Evolutionary conservation across 2,329 filamentous ascomycete genomes (phyloP).

Genomic region (Seiridium cupressi): DNA sequence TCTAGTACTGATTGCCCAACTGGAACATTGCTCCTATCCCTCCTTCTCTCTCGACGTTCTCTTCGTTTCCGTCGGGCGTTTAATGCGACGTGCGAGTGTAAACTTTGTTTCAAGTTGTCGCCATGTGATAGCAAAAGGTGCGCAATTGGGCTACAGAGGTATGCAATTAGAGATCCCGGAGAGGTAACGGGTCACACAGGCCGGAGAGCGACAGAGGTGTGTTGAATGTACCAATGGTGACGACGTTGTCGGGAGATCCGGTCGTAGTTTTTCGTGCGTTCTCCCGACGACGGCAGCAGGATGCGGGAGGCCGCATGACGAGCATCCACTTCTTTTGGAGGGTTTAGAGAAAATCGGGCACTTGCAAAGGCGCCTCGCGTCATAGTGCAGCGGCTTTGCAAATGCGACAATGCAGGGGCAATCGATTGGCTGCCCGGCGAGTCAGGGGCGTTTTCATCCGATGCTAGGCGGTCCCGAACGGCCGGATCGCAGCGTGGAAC

Average conservation of each 20-base stretch:
- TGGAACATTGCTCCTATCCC: conserved; percentile 3
- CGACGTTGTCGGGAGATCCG: background rate
- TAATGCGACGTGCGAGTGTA: too few relatives aligned
- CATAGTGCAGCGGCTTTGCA: background rate
- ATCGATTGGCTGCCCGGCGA: background rate
- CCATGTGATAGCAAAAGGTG: too few relatives aligned
- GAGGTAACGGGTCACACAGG: too few relatives aligned
- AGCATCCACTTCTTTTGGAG: background rate
- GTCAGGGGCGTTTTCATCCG: background rate
- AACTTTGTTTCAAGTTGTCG: too few relatives aligned
- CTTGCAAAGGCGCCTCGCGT: background rate
- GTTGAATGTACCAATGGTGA: background rate
- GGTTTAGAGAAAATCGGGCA: background rate
- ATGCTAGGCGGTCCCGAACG: background rate
- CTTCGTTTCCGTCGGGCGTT: background rate
- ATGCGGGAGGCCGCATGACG: background rate
- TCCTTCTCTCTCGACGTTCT: background rate
- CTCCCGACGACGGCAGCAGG: background rate
- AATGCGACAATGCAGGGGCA: background rate
- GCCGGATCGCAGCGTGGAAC: background rate
- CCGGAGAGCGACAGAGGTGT: background rate
- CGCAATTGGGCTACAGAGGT: too few relatives aligned
- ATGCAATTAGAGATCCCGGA: too few relatives aligned
- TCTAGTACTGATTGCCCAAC: conserved; percentile 4
- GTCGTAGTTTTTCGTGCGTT: conserved; percentile 11